phyloP scores from a whole-genome alignment of 768 basidiomycete species.

The Leccinum subgranulosum region DNA sequence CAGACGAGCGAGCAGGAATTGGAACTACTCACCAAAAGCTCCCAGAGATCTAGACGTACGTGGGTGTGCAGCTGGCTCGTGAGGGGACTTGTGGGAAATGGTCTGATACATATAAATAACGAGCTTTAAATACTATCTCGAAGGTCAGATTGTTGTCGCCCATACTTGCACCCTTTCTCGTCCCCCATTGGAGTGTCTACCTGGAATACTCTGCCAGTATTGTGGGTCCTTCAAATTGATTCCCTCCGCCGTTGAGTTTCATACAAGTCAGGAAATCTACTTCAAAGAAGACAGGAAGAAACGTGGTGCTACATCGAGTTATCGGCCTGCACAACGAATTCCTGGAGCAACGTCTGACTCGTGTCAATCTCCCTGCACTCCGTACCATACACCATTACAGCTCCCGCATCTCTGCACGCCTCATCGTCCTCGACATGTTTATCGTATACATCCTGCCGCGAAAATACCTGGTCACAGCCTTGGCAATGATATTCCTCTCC shows the following conservation, averaged over 20 bases:
- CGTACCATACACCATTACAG: neutral
- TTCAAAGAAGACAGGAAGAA: neutral
- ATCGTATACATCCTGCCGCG: slow-evolving; percentile 2
- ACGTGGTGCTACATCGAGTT: neutral
- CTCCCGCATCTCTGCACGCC: neutral
- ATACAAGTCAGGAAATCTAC: neutral
- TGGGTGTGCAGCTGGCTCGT: too few species aligned
- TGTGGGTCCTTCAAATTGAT: neutral
- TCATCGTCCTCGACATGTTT: neutral
- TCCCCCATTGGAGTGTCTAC: too few species aligned
- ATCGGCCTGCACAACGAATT: neutral
- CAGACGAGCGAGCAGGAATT: neutral
- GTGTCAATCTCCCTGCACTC: neutral
- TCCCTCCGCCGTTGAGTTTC: neutral
- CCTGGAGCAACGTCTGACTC: neutral
- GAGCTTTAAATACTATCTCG: too few species aligned
- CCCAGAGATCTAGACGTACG: neutral
- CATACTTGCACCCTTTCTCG: neutral
- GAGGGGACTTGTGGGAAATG: too few species aligned
- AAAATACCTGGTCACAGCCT: neutral
- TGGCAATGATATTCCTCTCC: neutral
- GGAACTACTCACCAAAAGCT: neutral
- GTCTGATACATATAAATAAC: too few species aligned
- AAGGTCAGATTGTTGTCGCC: too few species aligned
- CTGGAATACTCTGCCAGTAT: too few species aligned